Conservation (phyloP, 75 land plant genomes). For the Cupressus sempervirens region DNA sequence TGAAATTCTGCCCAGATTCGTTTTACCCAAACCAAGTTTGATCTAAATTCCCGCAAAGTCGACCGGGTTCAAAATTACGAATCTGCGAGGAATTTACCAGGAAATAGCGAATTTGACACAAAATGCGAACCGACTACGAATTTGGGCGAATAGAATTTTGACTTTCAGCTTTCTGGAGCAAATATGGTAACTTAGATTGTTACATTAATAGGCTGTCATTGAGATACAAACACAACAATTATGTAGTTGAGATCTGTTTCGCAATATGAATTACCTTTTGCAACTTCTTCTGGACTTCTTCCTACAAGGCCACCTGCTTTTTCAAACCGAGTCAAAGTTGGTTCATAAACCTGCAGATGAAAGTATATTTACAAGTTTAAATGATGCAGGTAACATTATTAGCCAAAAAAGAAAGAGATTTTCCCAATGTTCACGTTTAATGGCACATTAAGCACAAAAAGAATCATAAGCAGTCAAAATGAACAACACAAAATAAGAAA, state of each 20-base stretch:
- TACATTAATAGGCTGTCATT: too few relatives aligned
- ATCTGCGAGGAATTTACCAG: too few relatives aligned
- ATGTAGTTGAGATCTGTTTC: neutral
- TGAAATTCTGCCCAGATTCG: too few relatives aligned
- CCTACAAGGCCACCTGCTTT: constrained; percentile 66
- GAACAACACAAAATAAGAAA: neutral
- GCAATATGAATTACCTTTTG: constrained; percentile 47
- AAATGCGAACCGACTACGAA: too few relatives aligned
- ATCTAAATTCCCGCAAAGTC: too few relatives aligned
- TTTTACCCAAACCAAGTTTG: too few relatives aligned
- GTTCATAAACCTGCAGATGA: constrained; percentile 65
- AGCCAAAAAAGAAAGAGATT: neutral
- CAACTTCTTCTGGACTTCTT: constrained; percentile 58
- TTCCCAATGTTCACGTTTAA: neutral
- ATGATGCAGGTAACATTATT: neutral
- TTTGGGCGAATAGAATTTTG: too few relatives aligned
- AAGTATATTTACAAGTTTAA: neutral
- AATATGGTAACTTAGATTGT: too few relatives aligned
- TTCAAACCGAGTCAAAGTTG: constrained; percentile 62
- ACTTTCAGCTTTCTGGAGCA: too few relatives aligned
- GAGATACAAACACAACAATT: neutral
- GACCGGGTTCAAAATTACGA: too few relatives aligned
- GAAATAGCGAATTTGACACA: too few relatives aligned
- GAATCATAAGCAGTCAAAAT: neutral
- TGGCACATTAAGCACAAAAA: neutral